Percentiles rank a stretch among this genome's conserved stretches.
Evolutionary conservation across 139 green algal genomes (phyloP).

Genomic region (Pleodorina starrii): DNA sequence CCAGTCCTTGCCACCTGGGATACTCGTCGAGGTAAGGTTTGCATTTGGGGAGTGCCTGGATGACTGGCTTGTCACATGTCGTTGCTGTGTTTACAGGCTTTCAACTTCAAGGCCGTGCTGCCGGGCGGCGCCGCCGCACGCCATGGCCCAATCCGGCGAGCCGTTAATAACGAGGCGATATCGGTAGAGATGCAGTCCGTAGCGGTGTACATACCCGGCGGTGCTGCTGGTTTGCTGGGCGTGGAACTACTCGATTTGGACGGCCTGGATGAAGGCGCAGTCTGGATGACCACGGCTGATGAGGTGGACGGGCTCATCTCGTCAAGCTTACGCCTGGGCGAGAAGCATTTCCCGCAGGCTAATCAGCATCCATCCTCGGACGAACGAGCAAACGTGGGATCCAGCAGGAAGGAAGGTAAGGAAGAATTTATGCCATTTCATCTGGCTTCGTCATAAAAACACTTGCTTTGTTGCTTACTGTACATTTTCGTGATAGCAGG

Average conservation of each 20-base stretch:
- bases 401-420: no score
- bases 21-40: slow-evolving; percentile 25
- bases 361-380: not conserved
- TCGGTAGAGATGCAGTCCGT: not conserved
- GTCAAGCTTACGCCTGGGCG: slow-evolving; percentile 1
- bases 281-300: slow-evolving; percentile 8
- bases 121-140: slow-evolving; percentile 1
- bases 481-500: no score
- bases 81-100: slow-evolving; percentile 16
- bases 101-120: slow-evolving; percentile 28
- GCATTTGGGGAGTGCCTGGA: not conserved
- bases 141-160: slow-evolving; percentile 16
- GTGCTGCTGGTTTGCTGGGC: not conserved
- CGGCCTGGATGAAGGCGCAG: not conserved
- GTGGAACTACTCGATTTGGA: not conserved
- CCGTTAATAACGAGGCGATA: slow-evolving; percentile 39
- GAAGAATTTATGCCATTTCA: no score
- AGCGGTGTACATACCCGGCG: slow-evolving; percentile 27
- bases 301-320: not conserved
- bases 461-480: not conserved
- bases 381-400: no score
- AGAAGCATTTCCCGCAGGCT: slow-evolving; percentile 21
- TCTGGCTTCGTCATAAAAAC: no score
- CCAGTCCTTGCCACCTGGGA: not conserved
- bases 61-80: not conserved